Evolutionary conservation across 2,329 filamentous ascomycete species (phyloP), one percentile per base, ranked within the genome.

Genomic region (Dothiorella sarmentorum): DNA sequence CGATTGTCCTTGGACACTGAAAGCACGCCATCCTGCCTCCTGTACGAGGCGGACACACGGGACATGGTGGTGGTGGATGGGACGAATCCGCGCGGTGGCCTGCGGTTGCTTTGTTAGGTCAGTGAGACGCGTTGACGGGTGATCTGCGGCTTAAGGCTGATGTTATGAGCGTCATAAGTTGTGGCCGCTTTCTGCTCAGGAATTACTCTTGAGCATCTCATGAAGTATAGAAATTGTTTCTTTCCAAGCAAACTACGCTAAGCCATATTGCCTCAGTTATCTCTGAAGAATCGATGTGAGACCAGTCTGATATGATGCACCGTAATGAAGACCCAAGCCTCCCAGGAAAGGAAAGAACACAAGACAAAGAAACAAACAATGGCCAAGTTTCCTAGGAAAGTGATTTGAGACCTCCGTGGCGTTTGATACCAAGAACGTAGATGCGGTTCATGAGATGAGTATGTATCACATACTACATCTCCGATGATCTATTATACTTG

Each of bases 21-120:
- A 68, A 99, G 78, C 61, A 84, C 84, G 71, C 94, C 94, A 79
- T 97, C 90, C 75, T 96, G 94, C 80, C 97, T 99, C 78, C 97
- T 97, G 82, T 94, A 97, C 60, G 86, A 70, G 31, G 72, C 69
- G 55, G 69, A 66, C 60, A 69, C 71, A 62, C 67, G 65, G 56
- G 70, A 68, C 72, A 74, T 74, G 65, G 61, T 70, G 66, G 43
- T 37, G 40, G 17, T 29, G 37, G 56, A 29, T 44, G n/a, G 18
- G 24, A 18, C 49, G 22, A 53, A 35, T 53, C 49, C 49, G 49
- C 49, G 35, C 49, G 49, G 33, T 22, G 33, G 35, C 49, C 49
- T 53, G 49, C 49, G 22, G 35, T 53, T 27, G 49, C 35, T 53
- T 53, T 53, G 49, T 53, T 10, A 11, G 20, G 33, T 53, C 33